Percentiles rank a stretch among this genome's conserved stretches.
Conservation (phyloP, 148 eudicot genomes). For the Nepenthes mirabilis region DNA sequence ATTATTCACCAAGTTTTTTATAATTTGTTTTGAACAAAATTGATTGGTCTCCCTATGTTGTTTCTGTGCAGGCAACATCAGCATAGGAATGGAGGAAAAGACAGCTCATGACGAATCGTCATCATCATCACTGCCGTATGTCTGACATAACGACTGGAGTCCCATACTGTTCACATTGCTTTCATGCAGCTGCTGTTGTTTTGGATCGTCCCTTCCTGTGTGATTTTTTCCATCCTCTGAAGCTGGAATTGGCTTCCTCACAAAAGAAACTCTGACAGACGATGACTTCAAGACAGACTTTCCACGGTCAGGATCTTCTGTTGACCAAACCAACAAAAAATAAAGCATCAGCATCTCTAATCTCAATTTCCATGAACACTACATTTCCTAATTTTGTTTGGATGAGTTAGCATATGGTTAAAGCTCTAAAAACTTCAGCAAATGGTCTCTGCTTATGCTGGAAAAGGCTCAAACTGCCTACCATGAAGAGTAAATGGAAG, state of each 20-base stretch:
- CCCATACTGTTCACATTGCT: constrained; percentile 14
- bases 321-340: constrained; percentile 5
- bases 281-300: constrained; percentile 27
- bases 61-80: too few species aligned
- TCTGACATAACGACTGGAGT: constrained; percentile 44
- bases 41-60: too few species aligned
- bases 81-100: background rate
- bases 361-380: too few species aligned
- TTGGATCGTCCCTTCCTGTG: constrained; percentile 7
- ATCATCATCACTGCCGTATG: constrained; percentile 53
- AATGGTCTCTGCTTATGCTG: too few species aligned
- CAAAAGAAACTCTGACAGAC: constrained; percentile 23
- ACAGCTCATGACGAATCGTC: constrained; percentile 7
- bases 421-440: too few species aligned
- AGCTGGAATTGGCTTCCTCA: constrained; percentile 23
- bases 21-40: too few species aligned
- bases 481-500: too few species aligned
- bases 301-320: constrained; percentile 15
- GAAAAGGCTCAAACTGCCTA: too few species aligned
- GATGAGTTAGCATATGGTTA: too few species aligned
- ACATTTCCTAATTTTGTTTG: too few species aligned
- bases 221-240: constrained; percentile 5
- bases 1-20: too few species aligned
- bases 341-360: background rate
- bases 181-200: constrained; percentile 7